Percentiles rank a stretch among this genome's conserved stretches.
These are phyloP conservation scores for Lachnellula suecica DNA, from an alignment of 2,329 filamentous ascomycete species.

Conservation along the genomic window DNA sequence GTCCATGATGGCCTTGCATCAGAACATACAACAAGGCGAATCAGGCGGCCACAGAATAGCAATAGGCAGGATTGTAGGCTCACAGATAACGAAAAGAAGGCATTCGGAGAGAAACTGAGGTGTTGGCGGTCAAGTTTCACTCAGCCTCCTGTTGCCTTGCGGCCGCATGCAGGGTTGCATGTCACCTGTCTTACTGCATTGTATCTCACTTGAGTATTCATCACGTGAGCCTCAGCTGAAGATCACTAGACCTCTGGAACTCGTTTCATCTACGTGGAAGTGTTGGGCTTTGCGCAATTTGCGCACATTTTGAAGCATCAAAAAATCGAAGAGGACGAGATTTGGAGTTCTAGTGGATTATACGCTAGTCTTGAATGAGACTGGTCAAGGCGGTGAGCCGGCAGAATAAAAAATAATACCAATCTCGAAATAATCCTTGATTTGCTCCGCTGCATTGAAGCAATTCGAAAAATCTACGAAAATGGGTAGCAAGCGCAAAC, in stretches of 20 bases:
- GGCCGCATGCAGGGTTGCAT: too few species aligned
- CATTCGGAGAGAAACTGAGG: not conserved
- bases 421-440: not conserved
- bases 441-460: not conserved
- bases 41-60: too few species aligned
- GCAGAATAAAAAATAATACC: not conserved
- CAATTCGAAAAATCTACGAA: not conserved
- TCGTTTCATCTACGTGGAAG: too few species aligned
- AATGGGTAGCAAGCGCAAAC: conserved; percentile 47
- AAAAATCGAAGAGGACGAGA: not conserved
- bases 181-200: too few species aligned
- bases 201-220: too few species aligned
- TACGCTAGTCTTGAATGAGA: not conserved
- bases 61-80: too few species aligned
- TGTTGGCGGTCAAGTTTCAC: not conserved
- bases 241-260: too few species aligned
- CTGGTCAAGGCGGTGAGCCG: not conserved
- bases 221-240: too few species aligned
- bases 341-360: too few species aligned
- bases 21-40: too few species aligned
- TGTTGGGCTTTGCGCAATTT: too few species aligned
- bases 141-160: not conserved
- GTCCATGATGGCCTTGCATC: conserved; percentile 16
- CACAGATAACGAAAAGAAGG: not conserved
- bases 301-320: too few species aligned